Conservation (phyloP, 1,139 yeast species). For the Yarrowia galli region DNA sequence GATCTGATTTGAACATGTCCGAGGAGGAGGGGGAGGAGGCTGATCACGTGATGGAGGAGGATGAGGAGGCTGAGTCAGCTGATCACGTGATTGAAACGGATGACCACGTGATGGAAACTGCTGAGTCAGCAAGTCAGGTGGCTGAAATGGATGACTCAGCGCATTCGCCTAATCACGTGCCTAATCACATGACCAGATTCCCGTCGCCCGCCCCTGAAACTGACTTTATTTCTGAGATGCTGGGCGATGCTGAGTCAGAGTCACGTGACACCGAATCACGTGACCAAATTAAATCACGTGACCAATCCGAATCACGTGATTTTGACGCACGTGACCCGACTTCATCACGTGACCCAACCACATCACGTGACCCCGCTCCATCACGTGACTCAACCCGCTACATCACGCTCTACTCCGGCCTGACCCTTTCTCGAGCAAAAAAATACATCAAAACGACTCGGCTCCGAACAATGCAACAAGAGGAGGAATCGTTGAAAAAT, state of each 20-base stretch:
- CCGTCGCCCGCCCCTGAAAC: background rate
- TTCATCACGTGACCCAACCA: background rate
- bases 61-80: background rate
- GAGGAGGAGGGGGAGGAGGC: background rate
- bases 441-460: slow-evolving; percentile 3
- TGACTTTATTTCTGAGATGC: slow-evolving; percentile 8
- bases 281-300: background rate
- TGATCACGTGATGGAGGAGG: background rate
- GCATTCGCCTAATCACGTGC: no score
- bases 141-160: background rate
- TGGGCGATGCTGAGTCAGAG: background rate
- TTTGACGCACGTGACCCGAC: background rate
- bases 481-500: slow-evolving; percentile 15
- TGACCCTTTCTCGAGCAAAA: background rate
- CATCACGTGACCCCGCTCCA: background rate
- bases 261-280: background rate
- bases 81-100: background rate
- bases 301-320: background rate
- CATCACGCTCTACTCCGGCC: slow-evolving; percentile 7
- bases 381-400: background rate
- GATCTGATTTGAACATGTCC: background rate
- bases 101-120: background rate
- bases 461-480: slow-evolving; percentile 13
- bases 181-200: background rate
- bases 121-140: background rate